These are phyloP conservation scores for Candida awuae DNA, from an alignment of 805 yeast genomes.

Conservation along the genomic window DNA sequence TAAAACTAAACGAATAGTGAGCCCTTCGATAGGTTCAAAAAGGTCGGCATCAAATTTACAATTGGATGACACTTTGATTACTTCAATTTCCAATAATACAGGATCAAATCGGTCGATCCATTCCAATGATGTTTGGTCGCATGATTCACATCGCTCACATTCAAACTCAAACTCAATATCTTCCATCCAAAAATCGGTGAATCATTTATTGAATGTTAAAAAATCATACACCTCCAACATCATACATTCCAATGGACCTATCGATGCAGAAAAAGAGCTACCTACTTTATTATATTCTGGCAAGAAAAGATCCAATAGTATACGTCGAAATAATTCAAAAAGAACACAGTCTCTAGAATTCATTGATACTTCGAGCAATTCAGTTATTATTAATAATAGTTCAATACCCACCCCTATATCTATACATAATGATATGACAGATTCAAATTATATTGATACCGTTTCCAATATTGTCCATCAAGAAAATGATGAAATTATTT, in stretches of 20 bases:
- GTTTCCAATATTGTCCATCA: neutral
- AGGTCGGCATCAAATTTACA: neutral
- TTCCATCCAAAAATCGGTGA: conserved; percentile 5
- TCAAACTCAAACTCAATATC: conserved; percentile 4
- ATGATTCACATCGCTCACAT: too few relatives aligned
- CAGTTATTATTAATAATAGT: neutral
- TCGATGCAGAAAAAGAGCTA: neutral
- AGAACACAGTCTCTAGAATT: conserved; percentile 3
- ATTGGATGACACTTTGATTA: neutral
- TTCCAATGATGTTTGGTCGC: too few relatives aligned
- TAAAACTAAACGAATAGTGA: conserved; percentile 14
- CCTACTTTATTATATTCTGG: conserved; percentile 7
- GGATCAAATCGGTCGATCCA: neutral
- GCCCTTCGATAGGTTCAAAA: neutral
- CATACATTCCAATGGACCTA: neutral
- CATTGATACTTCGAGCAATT: conserved; percentile 6
- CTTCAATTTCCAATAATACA: neutral
- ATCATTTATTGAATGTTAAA: neutral
- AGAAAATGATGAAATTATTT: conserved; percentile 14
- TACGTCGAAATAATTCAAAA: conserved; percentile 4
- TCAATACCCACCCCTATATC: conserved; percentile 1
- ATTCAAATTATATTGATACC: neutral
- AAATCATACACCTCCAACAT: neutral
- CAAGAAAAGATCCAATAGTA: conserved; percentile 3
- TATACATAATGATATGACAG: neutral